Percentiles rank a stretch among this genome's conserved stretches.
phyloP scores from a whole-genome alignment of 305 asterid genomes.

The Fraxinus angustifolia region DNA sequence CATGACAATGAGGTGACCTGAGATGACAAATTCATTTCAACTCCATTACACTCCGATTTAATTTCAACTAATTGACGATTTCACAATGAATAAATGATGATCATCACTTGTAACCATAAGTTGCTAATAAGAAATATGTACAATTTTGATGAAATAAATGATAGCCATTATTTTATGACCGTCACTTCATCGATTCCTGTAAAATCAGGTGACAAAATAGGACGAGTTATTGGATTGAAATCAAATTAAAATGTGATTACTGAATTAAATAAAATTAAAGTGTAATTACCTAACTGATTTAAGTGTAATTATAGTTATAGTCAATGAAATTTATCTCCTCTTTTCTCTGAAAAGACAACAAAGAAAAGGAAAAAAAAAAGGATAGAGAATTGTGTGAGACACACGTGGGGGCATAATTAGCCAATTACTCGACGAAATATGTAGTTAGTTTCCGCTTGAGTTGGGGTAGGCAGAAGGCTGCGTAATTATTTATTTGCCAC shows the following conservation, averaged over 20 bases:
- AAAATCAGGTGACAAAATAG: neutral
- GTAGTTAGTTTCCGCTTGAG: slow-evolving; percentile 4
- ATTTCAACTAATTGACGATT: neutral
- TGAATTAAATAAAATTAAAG: neutral
- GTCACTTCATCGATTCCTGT: neutral
- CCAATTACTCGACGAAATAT: neutral
- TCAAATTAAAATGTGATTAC: neutral
- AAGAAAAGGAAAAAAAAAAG: neutral
- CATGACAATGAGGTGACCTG: neutral
- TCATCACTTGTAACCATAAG: neutral
- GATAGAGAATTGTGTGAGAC: neutral
- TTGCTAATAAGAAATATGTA: neutral
- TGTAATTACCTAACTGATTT: neutral
- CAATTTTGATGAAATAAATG: too few relatives aligned
- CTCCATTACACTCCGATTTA: neutral
- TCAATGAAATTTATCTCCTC: neutral
- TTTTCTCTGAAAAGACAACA: neutral
- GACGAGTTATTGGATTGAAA: neutral
- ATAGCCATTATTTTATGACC: neutral
- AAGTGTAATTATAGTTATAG: neutral
- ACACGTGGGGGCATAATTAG: neutral
- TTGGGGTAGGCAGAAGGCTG: neutral
- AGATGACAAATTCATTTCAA: neutral
- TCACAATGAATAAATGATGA: neutral
- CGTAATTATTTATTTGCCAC: slow-evolving; percentile 6